These are phyloP conservation scores for Vigna mungo DNA, from an alignment of 306 rosid species.

Conservation along the genomic window DNA sequence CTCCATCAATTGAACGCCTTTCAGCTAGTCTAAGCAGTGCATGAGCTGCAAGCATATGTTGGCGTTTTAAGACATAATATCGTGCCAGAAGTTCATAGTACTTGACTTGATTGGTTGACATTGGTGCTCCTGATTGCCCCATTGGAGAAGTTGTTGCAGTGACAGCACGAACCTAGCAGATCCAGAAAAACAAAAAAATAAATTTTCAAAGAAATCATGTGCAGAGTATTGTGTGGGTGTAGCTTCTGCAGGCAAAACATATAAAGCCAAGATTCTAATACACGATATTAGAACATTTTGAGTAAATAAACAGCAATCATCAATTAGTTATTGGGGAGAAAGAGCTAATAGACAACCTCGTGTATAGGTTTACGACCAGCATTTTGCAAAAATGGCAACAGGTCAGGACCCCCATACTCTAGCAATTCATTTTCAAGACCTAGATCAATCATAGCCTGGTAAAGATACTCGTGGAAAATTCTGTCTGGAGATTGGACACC, in stretches of 20 bases:
- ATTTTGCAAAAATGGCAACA: conserved; percentile 85
- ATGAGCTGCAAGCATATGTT: conserved; percentile 95
- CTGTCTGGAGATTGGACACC: conserved; percentile 93
- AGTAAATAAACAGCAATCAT: conserved; percentile 35
- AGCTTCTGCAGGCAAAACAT: conserved; percentile 37
- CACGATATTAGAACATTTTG: conserved; percentile 31
- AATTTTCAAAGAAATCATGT: conserved; percentile 7
- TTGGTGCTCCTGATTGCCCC: conserved; percentile 69
- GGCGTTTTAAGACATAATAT: conserved; percentile 87
- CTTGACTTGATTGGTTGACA: conserved; percentile 72
- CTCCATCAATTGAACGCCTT: conserved; percentile 72
- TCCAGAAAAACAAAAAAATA: conserved; percentile 34
- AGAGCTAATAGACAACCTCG: conserved; percentile 62
- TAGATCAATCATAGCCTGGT: conserved; percentile 90
- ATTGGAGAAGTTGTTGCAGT: conserved; percentile 67
- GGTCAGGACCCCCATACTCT: conserved; percentile 96
- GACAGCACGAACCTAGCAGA: conserved; percentile 73
- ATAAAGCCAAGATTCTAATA: conserved; percentile 21
- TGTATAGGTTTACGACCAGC: conserved; percentile 80
- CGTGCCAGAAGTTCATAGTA: conserved; percentile 92
- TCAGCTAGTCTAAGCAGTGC: conserved; percentile 84
- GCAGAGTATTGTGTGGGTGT: conserved; percentile 6
- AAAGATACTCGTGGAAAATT: conserved; percentile 86
- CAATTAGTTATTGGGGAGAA: conserved; percentile 37
- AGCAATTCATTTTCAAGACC: conserved; percentile 93